Evolutionary conservation across 305 asterid species (phyloP).

Genomic region (Fraxinus xanthoxyloides): DNA sequence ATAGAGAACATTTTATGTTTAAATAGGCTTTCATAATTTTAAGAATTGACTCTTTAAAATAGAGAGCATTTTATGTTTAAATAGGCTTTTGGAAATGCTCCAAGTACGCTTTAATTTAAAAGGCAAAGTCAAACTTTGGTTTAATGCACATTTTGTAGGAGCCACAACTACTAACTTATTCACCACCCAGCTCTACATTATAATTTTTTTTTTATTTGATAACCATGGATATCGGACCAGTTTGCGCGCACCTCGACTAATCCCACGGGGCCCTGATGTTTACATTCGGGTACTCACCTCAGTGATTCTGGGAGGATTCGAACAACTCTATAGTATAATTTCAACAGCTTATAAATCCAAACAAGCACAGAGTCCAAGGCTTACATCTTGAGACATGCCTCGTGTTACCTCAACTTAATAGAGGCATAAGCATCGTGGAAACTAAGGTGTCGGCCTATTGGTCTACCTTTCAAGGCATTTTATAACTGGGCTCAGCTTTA

Average conservation of each 20-base stretch:
- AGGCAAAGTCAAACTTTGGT: neutral
- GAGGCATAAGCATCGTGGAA: neutral
- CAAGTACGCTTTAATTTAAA: neutral
- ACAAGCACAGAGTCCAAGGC: neutral
- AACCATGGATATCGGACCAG: too few species aligned
- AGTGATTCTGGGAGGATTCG: too few species aligned
- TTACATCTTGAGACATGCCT: neutral
- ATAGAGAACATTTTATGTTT: too few species aligned
- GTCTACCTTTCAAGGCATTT: neutral
- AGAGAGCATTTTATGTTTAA: too few species aligned
- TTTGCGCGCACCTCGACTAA: too few species aligned
- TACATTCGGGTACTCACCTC: too few species aligned
- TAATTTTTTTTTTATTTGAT: too few species aligned
- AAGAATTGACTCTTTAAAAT: too few species aligned
- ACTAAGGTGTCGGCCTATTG: neutral
- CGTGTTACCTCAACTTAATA: neutral
- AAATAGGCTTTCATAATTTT: too few species aligned
- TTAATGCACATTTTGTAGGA: neutral
- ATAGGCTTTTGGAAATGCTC: too few species aligned
- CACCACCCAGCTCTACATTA: neutral
- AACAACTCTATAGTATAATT: neutral
- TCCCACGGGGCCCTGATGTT: too few species aligned
- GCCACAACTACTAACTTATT: neutral
- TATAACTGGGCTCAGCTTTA: neutral
- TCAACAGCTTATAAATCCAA: neutral